These are phyloP conservation scores for Geoglossum cookeanum DNA, from an alignment of 2,329 filamentous ascomycete genomes.

Conservation along the genomic window DNA sequence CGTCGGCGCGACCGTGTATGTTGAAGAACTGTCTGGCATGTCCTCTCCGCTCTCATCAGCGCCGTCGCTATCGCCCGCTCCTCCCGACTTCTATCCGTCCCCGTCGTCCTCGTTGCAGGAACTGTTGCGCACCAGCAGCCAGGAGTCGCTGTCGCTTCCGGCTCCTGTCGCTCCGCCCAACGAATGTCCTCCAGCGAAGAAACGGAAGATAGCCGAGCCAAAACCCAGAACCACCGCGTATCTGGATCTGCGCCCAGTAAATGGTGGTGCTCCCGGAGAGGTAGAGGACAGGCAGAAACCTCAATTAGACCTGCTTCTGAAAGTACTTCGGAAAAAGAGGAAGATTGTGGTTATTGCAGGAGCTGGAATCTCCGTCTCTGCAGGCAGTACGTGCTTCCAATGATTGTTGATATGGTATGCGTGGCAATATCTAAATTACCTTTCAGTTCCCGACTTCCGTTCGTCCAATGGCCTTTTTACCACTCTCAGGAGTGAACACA, in stretches of 20 bases:
- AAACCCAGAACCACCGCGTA: slow-evolving; percentile 63
- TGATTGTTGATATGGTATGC: slow-evolving; percentile 6
- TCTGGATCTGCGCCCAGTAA: slow-evolving; percentile 40
- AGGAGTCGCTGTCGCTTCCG: slow-evolving; percentile 13
- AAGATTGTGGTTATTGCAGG: slow-evolving; percentile 96
- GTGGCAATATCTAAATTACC: slow-evolving; percentile 10
- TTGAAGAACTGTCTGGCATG: slow-evolving; percentile 17
- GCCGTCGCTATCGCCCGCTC: slow-evolving; percentile 20
- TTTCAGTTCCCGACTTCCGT: slow-evolving; percentile 80
- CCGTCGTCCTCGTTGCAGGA: slow-evolving; percentile 19
- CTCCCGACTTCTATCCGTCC: slow-evolving; percentile 21
- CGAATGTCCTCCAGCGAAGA: slow-evolving; percentile 53
- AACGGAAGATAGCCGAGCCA: slow-evolving; percentile 44
- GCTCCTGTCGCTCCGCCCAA: slow-evolving; percentile 31
- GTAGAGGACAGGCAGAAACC: slow-evolving; percentile 31
- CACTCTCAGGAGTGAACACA: slow-evolving; percentile 67
- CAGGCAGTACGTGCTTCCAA: slow-evolving; percentile 48
- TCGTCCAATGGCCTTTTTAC: slow-evolving; percentile 81
- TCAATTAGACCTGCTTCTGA: slow-evolving; percentile 50
- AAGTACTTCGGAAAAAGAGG: slow-evolving; percentile 66
- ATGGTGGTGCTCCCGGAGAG: slow-evolving; percentile 13
- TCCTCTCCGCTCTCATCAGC: slow-evolving; percentile 19
- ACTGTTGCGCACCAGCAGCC: neutral
- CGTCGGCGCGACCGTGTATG: neutral
- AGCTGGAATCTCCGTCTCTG: slow-evolving; percentile 90